Evolutionary conservation across 1,284 basidiomycete genomes (phyloP), one percentile per base, ranked within the genome.

Genomic region (Malassezia slooffiae): DNA sequence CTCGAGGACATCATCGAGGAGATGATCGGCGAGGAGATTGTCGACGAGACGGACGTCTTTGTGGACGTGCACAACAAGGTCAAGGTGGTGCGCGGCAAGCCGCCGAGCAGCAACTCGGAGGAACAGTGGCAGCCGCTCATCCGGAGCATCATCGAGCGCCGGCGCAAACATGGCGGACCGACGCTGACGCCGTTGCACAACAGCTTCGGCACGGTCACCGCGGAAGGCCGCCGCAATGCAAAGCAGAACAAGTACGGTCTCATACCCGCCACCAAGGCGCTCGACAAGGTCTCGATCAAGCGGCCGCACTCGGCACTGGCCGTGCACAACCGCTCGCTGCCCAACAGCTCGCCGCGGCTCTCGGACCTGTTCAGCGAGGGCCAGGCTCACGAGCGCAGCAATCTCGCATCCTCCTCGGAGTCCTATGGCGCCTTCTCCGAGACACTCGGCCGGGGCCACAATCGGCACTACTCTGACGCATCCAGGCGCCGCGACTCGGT

Each of bases 1-100:
- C 63, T 74, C 5, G 74, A 75, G 47, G 74, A 75, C 47, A 72
- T 74, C 13, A 72, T 75, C 11, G 74, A 80, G 75, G 86, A 90
- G 74, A 59, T 69, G 56, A 62, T 65, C 21, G 66, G 62, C 23
- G 63, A 67, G 37, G 59, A 64, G 34, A 68, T 68, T 19, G 57
- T 68, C 24, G 66, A 68, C 38, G 66, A 68, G 39, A 65, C 64
- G 16, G 64, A 67, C 43, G 59, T 66, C 33, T 67, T 57, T 43
- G 62, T 67, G 27, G 64, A 67, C 39, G 60, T 60, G 8, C 60
- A 58, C 52, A 58, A 60, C 48, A 60, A 60, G 47, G 56, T 60
- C 55, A 57, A 56, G 37, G 60, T 58, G 20, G 56, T 60, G 5
- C 56, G 58, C 20, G 46, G 50, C 16, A 28, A 36, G 31, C 30